phyloP scores from a whole-genome alignment of 768 basidiomycete species.

The Mycena chlorophos region DNA sequence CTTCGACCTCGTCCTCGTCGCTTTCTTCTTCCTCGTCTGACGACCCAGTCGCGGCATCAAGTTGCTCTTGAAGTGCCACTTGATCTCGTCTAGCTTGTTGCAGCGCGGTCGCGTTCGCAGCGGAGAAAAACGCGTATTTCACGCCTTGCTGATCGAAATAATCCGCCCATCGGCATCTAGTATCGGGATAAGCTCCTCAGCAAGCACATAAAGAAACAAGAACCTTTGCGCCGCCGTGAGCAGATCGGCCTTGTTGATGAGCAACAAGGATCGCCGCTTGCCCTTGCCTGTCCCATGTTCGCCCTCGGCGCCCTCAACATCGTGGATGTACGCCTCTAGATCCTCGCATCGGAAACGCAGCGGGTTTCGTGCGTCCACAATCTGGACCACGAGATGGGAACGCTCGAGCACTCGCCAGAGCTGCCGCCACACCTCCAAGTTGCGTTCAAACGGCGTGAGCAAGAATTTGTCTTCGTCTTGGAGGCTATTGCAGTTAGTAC shows the following conservation, averaged over 20 bases:
- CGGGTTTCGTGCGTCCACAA: conserved; percentile 95
- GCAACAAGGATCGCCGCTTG: conserved; percentile 70
- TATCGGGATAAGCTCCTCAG: neutral
- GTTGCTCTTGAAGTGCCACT: conserved; percentile 26
- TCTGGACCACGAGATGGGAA: conserved; percentile 92
- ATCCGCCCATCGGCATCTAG: conserved; percentile 85
- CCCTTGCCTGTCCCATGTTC: conserved; percentile 76
- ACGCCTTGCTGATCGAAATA: conserved; percentile 78
- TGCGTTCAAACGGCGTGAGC: conserved; percentile 96
- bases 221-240: conserved; percentile 85
- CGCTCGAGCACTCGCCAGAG: conserved; percentile 96
- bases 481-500: conserved; percentile 49
- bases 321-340: conserved; percentile 79
- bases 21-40: conserved; percentile 6
- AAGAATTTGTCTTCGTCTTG: conserved; percentile 86
- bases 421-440: conserved; percentile 97
- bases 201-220: neutral
- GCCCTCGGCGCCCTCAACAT: conserved; percentile 81
- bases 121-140: conserved; percentile 90
- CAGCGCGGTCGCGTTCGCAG: conserved; percentile 80
- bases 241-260: conserved; percentile 96
- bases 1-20: conserved; percentile 27
- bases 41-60: conserved; percentile 8
- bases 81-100: conserved; percentile 72
- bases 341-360: conserved; percentile 91